Evolutionary conservation across 768 basidiomycete genomes (phyloP).

Genomic region (Thelephora aurantiotincta): DNA sequence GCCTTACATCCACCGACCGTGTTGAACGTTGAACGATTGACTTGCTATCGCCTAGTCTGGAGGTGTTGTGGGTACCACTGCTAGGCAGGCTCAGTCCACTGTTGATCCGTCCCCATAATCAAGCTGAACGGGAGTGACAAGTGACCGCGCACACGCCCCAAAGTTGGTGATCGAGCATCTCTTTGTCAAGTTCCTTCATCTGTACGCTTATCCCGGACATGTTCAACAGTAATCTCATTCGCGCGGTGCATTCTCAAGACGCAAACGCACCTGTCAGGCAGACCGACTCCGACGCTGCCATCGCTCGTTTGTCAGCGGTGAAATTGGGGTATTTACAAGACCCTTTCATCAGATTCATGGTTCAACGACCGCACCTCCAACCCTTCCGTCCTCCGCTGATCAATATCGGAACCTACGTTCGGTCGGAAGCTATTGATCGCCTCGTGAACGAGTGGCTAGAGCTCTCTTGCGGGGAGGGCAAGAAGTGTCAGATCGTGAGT

Average conservation of each 20-base stretch:
- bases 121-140: neutral
- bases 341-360: constrained; percentile 52
- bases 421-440: constrained; percentile 66
- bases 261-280: constrained; percentile 51
- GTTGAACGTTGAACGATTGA: constrained; percentile 53
- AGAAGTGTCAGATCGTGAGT: constrained; percentile 75
- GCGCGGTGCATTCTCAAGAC: constrained; percentile 16
- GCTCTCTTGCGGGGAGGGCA: constrained; percentile 26
- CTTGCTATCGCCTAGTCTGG: constrained; percentile 30
- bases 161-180: too few relatives aligned
- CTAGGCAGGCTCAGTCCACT: constrained; percentile 13
- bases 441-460: constrained; percentile 57
- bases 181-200: too few relatives aligned
- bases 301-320: constrained; percentile 78
- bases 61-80: constrained; percentile 19
- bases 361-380: constrained; percentile 51
- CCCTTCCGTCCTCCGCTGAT: constrained; percentile 70
- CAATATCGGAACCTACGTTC: constrained; percentile 87
- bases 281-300: constrained; percentile 73
- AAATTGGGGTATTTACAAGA: constrained; percentile 70
- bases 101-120: neutral
- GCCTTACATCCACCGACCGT: constrained; percentile 26
- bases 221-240: too few relatives aligned
- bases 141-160: too few relatives aligned
- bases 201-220: too few relatives aligned